phyloP scores from a whole-genome alignment of 2,329 filamentous ascomycete species.

The Aspergillus arachidicola region DNA sequence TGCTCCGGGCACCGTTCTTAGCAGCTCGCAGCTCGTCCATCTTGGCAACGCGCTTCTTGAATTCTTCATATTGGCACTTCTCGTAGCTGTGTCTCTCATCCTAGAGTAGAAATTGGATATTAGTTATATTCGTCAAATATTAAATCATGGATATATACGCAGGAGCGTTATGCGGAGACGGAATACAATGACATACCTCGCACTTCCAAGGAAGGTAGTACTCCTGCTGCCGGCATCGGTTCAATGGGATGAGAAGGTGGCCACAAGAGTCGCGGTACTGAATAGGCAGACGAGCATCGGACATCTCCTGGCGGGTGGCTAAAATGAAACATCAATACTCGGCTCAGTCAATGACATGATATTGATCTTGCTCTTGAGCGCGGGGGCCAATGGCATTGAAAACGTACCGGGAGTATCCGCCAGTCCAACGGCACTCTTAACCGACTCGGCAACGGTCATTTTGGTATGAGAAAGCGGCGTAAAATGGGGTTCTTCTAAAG shows the following conservation, averaged over 20 bases:
- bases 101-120: conserved; percentile 50
- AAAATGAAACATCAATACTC: conserved; percentile 18
- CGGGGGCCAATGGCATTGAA: conserved; percentile 26
- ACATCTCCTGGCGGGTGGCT: conserved; percentile 78
- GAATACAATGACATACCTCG: conserved; percentile 63
- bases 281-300: conserved; percentile 82
- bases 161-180: not conserved
- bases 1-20: conserved; percentile 83
- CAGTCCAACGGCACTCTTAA: conserved; percentile 53
- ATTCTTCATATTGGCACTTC: conserved; percentile 98
- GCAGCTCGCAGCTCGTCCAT: conserved; percentile 93
- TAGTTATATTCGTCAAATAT: conserved; percentile 1
- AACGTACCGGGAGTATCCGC: conserved; percentile 42
- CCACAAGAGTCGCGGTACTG: conserved; percentile 96
- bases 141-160: not conserved
- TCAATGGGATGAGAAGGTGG: conserved; percentile 90
- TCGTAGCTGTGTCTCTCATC: conserved; percentile 97
- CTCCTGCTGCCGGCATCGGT: conserved; percentile 87
- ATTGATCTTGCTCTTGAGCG: conserved; percentile 11
- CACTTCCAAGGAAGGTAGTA: conserved; percentile 99
- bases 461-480: conserved; percentile 23
- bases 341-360: conserved; percentile 10
- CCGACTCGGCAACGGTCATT: conserved; percentile 52
- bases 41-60: conserved; percentile 97
- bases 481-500: conserved; percentile 16